These are phyloP conservation scores for Gnetum montanum DNA, from an alignment of 75 land plant genomes.

Conservation along the genomic window DNA sequence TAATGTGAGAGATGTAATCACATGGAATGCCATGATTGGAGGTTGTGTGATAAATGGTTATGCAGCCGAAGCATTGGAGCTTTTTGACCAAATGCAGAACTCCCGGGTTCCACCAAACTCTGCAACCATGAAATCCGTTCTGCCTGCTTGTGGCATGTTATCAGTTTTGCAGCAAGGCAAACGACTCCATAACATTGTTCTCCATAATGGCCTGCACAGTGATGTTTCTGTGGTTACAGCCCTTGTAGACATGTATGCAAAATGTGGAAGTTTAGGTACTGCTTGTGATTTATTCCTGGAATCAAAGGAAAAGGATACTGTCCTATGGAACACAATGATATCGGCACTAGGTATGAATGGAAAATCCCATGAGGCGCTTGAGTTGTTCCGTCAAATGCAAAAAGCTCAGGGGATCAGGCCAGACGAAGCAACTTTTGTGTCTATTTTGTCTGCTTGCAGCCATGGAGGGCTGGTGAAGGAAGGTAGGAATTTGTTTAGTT, in stretches of 20 bases:
- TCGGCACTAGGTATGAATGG: conserved; percentile 37
- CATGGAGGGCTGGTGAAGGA: conserved; percentile 39
- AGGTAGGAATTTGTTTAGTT: conserved; percentile 19
- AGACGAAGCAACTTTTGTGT: conserved; percentile 33
- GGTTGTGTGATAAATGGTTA: conserved; percentile 2
- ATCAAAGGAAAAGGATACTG: conserved; percentile 10
- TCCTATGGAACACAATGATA: conserved; percentile 37
- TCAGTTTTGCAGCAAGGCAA: conserved; percentile 23
- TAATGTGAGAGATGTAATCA: not conserved
- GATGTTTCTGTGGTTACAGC: conserved; percentile 23
- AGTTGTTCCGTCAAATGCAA: conserved; percentile 23
- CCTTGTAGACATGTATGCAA: conserved; percentile 39
- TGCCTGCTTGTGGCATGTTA: conserved; percentile 31
- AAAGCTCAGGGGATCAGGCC: conserved; percentile 23
- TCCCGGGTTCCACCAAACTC: conserved; percentile 14
- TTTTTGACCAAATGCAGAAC: not conserved
- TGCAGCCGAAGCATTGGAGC: not conserved
- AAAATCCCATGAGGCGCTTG: conserved; percentile 19
- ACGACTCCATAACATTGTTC: conserved; percentile 26
- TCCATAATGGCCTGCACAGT: conserved; percentile 17
- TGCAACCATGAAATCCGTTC: conserved; percentile 15
- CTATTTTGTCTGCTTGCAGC: conserved; percentile 44
- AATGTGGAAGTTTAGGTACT: conserved; percentile 22
- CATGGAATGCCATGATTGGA: conserved; percentile 18
- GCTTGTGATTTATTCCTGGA: conserved; percentile 19